Evolutionary conservation across 2,329 filamentous ascomycete genomes (phyloP).

Genomic region (Zarea fungicola): DNA sequence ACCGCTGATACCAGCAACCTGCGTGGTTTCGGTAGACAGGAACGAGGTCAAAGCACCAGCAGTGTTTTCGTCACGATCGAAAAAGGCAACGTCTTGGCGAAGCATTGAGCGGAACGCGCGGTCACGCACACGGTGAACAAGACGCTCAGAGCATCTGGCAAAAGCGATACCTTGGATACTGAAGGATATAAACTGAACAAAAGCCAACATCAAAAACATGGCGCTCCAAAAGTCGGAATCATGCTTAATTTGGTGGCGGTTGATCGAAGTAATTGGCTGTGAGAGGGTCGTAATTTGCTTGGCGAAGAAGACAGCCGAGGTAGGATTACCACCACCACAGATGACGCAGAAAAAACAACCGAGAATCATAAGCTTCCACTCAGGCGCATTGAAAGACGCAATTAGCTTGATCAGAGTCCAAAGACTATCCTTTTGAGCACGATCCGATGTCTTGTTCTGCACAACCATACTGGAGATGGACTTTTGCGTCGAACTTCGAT

Average conservation of each 20-base stretch:
- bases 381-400: conserved; percentile 69
- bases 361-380: conserved; percentile 65
- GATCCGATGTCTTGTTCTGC: conserved; percentile 46
- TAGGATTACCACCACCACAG: conserved; percentile 75
- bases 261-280: conserved; percentile 40
- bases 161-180: conserved; percentile 66
- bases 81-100: conserved; percentile 88
- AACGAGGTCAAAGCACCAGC: conserved; percentile 85
- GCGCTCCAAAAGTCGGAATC: conserved; percentile 80
- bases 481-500: conserved; percentile 49
- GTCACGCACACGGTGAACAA: conserved; percentile 79
- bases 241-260: conserved; percentile 53
- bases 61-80: conserved; percentile 84
- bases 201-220: conserved; percentile 83
- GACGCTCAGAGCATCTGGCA: conserved; percentile 77
- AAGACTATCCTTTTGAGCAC: conserved; percentile 57
- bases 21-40: conserved; percentile 82
- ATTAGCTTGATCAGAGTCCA: conserved; percentile 77
- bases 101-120: conserved; percentile 81
- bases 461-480: conserved; percentile 68
- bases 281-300: conserved; percentile 76
- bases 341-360: conserved; percentile 71
- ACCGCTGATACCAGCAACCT: conserved; percentile 82
- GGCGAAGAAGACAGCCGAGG: conserved; percentile 70
- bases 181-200: conserved; percentile 67